Conservation (phyloP, 805 yeast genomes). For the Candida ovalis region DNA sequence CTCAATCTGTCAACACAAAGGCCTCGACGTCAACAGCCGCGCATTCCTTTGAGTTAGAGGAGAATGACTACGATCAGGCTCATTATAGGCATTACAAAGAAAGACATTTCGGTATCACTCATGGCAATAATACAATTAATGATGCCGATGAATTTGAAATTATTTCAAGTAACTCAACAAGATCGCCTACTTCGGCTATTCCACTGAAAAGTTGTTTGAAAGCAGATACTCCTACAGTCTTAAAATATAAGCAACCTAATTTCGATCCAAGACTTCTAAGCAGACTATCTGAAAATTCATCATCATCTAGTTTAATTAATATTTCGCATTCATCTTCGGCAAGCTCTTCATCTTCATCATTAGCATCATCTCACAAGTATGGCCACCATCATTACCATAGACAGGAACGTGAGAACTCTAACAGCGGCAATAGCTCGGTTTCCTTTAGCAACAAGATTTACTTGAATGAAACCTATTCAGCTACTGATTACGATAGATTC, state of each 20-base stretch:
- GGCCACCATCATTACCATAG: background rate
- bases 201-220: constrained; percentile 11
- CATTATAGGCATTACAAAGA: constrained; percentile 19
- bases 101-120: constrained; percentile 5
- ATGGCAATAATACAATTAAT: background rate
- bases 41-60: constrained; percentile 20
- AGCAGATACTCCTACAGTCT: background rate
- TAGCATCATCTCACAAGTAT: background rate
- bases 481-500: constrained; percentile 50
- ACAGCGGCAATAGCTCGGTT: constrained; percentile 8
- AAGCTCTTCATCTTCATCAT: background rate
- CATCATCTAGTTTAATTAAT: background rate
- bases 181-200: constrained; percentile 1
- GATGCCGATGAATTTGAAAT: constrained; percentile 7
- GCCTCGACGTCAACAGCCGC: constrained; percentile 10
- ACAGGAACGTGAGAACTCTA: background rate
- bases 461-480: constrained; percentile 50
- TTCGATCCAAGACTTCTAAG: background rate
- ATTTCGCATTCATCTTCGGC: background rate
- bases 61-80: constrained; percentile 15
- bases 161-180: constrained; percentile 5
- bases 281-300: constrained; percentile 1
- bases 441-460: constrained; percentile 43
- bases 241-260: background rate
- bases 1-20: constrained; percentile 13